A percentile compares a stretch with the other conserved stretches of the same genome.
phyloP scores from a whole-genome alignment of 805 yeast species.

The Vanderwaltozyma polyspora region DNA sequence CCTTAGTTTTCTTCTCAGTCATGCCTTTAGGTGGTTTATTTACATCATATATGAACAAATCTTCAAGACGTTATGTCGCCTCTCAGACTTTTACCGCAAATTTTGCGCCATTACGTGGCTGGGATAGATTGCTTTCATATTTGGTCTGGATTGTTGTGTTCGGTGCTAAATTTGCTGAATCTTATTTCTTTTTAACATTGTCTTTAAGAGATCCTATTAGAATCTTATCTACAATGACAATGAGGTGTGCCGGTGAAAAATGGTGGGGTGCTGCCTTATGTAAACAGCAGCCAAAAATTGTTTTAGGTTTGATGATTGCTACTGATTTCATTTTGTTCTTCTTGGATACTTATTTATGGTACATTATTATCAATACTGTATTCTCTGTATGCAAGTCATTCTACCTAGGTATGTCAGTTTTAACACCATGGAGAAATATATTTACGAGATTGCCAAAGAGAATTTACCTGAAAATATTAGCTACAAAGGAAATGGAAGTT shows the following conservation, averaged over 20 bases:
- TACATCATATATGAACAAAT: slow-evolving; percentile 72
- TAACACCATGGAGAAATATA: slow-evolving; percentile 99
- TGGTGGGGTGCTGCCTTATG: slow-evolving; percentile 75
- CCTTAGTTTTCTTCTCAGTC: slow-evolving; percentile 74
- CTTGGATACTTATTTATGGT: slow-evolving; percentile 99
- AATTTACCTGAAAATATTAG: slow-evolving; percentile 93
- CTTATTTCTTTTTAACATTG: slow-evolving; percentile 82
- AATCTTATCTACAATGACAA: slow-evolving; percentile 66
- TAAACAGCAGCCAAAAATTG: slow-evolving; percentile 76
- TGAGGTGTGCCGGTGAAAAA: slow-evolving; percentile 93
- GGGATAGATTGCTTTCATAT: slow-evolving; percentile 95
- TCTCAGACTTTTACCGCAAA: slow-evolving; percentile 94
- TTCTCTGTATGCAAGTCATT: slow-evolving; percentile 97
- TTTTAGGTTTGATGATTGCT: slow-evolving; percentile 82
- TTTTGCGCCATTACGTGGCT: slow-evolving; percentile 66
- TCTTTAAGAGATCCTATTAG: slow-evolving; percentile 93
- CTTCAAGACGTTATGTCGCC: slow-evolving; percentile 79
- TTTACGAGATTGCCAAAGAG: slow-evolving; percentile 97
- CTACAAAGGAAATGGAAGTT: slow-evolving; percentile 98
- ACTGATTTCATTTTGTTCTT: slow-evolving; percentile 93
- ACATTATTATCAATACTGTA: slow-evolving; percentile 86
- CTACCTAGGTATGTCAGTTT: slow-evolving; percentile 95
- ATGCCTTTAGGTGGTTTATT: slow-evolving; percentile 97
- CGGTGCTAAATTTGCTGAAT: slow-evolving; percentile 79
- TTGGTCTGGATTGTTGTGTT: slow-evolving; percentile 84